A percentile compares a stretch with the other conserved stretches of the same genome.
Evolutionary conservation across 2,329 filamentous ascomycete genomes (phyloP).

Genomic region (Claviceps africana): DNA sequence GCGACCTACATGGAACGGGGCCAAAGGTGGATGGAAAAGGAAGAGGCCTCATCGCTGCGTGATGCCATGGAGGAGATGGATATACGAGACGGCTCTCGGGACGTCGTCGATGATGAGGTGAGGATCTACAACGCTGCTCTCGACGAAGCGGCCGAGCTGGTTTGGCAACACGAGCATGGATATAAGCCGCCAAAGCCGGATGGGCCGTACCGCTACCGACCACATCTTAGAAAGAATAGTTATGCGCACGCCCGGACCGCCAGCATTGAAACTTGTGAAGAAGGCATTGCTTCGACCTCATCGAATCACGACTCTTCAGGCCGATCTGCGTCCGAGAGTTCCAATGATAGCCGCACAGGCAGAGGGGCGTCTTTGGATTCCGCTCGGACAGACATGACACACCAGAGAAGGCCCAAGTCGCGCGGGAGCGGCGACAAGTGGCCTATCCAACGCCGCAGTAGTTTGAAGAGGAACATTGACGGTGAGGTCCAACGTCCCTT

Average conservation of each 20-base stretch:
- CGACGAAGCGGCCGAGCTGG: slow-evolving; percentile 64
- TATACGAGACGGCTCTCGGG: slow-evolving; percentile 26
- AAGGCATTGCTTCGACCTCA: slow-evolving; percentile 24
- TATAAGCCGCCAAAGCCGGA: slow-evolving; percentile 31
- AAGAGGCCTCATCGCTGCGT: slow-evolving; percentile 56
- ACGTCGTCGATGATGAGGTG: slow-evolving; percentile 37
- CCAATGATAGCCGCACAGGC: slow-evolving; percentile 31
- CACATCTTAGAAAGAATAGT: slow-evolving; percentile 56
- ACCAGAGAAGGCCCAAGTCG: slow-evolving; percentile 20
- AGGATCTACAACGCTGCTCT: slow-evolving; percentile 57
- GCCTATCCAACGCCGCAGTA: slow-evolving; percentile 44
- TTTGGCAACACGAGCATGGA: slow-evolving; percentile 60
- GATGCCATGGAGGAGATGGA: slow-evolving; percentile 64
- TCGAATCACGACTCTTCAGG: slow-evolving; percentile 27
- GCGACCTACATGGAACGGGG: slow-evolving; percentile 60
- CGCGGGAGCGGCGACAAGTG: slow-evolving; percentile 26
- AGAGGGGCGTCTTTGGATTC: slow-evolving; percentile 16
- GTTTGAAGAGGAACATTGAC: slow-evolving; percentile 55
- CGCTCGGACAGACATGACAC: slow-evolving; percentile 7
- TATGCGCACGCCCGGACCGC: slow-evolving; percentile 54
- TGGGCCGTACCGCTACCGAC: slow-evolving; percentile 52
- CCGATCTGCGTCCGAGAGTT: slow-evolving; percentile 38
- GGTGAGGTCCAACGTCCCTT: slow-evolving; percentile 54
- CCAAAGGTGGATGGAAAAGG: slow-evolving; percentile 67
- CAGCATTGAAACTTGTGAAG: slow-evolving; percentile 37